Base-by-base conservation (phyloP, 345 rosid species). In the Clausena lansium region DNA sequence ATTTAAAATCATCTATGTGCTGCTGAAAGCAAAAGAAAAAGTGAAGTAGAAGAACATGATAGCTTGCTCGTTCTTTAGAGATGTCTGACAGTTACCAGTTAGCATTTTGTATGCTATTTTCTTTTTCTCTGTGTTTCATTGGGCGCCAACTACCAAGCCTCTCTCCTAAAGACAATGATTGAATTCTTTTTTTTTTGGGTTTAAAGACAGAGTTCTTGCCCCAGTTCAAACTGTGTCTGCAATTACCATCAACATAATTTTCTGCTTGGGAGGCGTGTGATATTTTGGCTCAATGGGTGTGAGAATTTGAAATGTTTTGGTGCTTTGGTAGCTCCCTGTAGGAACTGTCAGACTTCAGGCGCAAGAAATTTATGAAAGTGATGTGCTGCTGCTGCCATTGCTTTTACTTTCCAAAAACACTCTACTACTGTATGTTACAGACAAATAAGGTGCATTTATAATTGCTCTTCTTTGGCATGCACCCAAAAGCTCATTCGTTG, bases 351-450 rank as follows among this genome's bases (percentile, higher is more conserved):
- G 66, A 55, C 4, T 7, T 67, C 74, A 70, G 67, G 76, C 62
- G 62, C 78, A 60, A 76, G 65, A 79, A 77, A 62, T 80, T 76
- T 55, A 74, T 67, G 81, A 77, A 55, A 69, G 67, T 3, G 72
- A 76, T 57, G 67, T 0, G 72, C 73, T 57, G n/a, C 7, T 68
- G 50, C 24, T 28, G 57, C n/a, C n/a, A n/a, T 50, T 13, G 19
- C 25, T 65, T 69, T 45, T 2, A 6, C n/a, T 68, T 50, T 52
- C 67, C 71, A 25, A 32, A 67, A 63, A 45, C 14, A 39, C 70
- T 61, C 35, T 20, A n/a, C 3, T 27, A 30, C 27, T 35, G 35
- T 19, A 30, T 38, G 57, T 35, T 41, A 62, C 19, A 45, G 11
- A 24, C 6, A 63, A 3, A 14, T 13, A 50, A 15, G 28, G 32